Percentiles rank a stretch among this genome's conserved stretches.
phyloP scores from a whole-genome alignment of 495 filamentous ascomycete genomes.

The Talaromyces nanjingensis region DNA sequence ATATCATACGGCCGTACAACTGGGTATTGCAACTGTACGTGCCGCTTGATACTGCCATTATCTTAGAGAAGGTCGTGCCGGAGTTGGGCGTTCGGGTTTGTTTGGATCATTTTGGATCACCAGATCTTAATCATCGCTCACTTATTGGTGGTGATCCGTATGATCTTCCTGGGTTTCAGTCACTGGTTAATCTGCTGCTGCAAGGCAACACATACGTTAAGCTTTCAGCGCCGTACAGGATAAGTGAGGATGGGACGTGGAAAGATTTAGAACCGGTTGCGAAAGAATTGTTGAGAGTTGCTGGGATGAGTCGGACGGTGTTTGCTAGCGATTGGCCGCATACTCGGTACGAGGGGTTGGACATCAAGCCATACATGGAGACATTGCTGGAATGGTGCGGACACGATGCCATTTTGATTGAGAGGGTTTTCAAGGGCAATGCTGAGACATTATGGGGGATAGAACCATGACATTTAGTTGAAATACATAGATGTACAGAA shows the following conservation, averaged over 20 bases:
- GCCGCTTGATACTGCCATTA: constrained; percentile 31
- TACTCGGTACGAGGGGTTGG: constrained; percentile 38
- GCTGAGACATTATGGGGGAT: constrained; percentile 35
- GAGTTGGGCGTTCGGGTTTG: constrained; percentile 37
- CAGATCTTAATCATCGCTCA: constrained; percentile 17
- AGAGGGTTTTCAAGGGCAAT: constrained; percentile 38
- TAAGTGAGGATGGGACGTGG: constrained; percentile 29
- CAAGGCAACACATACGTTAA: constrained; percentile 39
- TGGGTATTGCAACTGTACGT: constrained; percentile 47
- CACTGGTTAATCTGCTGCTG: constrained; percentile 32
- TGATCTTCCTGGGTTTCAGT: constrained; percentile 33
- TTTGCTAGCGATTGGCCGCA: constrained; percentile 50
- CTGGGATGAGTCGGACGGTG: constrained; percentile 28
- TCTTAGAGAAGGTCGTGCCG: constrained; percentile 35
- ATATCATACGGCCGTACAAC: constrained; percentile 32
- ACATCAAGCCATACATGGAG: constrained; percentile 39
- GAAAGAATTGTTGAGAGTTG: constrained; percentile 28
- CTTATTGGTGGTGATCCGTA: constrained; percentile 31
- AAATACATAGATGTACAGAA: background rate
- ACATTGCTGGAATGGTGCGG: constrained; percentile 35
- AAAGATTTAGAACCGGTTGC: constrained; percentile 33
- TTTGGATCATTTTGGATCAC: constrained; percentile 46
- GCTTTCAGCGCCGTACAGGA: constrained; percentile 42
- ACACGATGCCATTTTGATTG: constrained; percentile 26
- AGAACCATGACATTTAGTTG: background rate